Percentiles rank a stretch among this genome's conserved stretches.
Conservation (phyloP, 179 eudicot species). For the Vitellaria paradoxa region DNA sequence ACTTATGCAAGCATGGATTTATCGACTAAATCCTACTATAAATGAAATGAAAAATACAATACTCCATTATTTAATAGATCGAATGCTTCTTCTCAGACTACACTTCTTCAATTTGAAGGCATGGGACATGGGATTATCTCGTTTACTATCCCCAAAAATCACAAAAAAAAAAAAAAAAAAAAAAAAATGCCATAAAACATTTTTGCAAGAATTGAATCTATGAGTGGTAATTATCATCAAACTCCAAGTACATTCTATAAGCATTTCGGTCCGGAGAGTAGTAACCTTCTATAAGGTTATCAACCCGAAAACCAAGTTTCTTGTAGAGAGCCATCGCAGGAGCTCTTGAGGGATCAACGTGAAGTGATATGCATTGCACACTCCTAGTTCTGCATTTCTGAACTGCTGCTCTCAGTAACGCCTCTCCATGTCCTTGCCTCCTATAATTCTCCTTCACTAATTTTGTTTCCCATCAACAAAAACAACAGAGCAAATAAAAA, state of each 20-base stretch:
- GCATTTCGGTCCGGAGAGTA: slow-evolving; percentile 79
- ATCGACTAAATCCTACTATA: too few relatives aligned
- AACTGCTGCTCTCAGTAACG: slow-evolving; percentile 64
- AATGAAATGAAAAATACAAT: too few relatives aligned
- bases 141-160: not conserved
- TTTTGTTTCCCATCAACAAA: not conserved
- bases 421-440: slow-evolving; percentile 73
- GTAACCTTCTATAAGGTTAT: slow-evolving; percentile 56
- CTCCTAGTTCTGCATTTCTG: slow-evolving; percentile 60
- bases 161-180: not conserved
- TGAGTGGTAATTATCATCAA: slow-evolving; percentile 26
- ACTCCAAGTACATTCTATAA: slow-evolving; percentile 78
- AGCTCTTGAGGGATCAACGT: slow-evolving; percentile 81
- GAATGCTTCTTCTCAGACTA: too few relatives aligned
- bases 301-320: slow-evolving; percentile 71
- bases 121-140: too few relatives aligned
- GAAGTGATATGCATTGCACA: slow-evolving; percentile 71
- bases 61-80: too few relatives aligned
- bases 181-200: not conserved
- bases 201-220: not conserved
- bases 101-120: too few relatives aligned
- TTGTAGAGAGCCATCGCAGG: slow-evolving; percentile 69
- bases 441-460: slow-evolving; percentile 76
- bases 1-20: too few relatives aligned
- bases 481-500: not conserved